These are phyloP conservation scores for Zygotorulaspora sp. DNA, from an alignment of 805 yeast species.

Conservation along the genomic window DNA sequence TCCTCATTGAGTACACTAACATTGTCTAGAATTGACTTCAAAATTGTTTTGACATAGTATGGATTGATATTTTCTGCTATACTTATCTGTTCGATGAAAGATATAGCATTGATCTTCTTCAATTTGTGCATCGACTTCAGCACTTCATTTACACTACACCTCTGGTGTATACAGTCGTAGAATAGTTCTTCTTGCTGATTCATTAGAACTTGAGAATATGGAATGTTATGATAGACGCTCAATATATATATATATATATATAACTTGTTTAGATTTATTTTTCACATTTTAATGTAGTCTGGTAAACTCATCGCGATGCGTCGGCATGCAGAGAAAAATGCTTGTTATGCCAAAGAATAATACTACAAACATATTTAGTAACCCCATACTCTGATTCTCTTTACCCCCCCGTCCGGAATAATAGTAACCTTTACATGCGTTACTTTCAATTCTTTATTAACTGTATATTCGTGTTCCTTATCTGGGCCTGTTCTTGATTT, in stretches of 20 bases:
- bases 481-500: slow-evolving; percentile 79
- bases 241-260: too few species aligned
- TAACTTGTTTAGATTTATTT: too few species aligned
- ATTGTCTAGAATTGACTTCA: slow-evolving; percentile 40
- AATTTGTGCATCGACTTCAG: slow-evolving; percentile 12
- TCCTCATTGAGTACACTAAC: slow-evolving; percentile 37
- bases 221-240: too few species aligned
- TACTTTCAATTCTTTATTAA: slow-evolving; percentile 36
- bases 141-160: slow-evolving; percentile 13
- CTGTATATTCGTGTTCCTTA: slow-evolving; percentile 58
- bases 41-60: slow-evolving; percentile 46
- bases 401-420: slow-evolving; percentile 96
- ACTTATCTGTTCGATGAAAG: slow-evolving; percentile 20
- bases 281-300: too few species aligned
- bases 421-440: slow-evolving; percentile 77
- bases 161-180: slow-evolving; percentile 15
- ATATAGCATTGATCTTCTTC: slow-evolving; percentile 10
- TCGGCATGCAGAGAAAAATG: too few species aligned
- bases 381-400: slow-evolving; percentile 83
- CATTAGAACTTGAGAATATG: too few species aligned
- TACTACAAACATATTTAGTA: too few species aligned
- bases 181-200: slow-evolving; percentile 3
- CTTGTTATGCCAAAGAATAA: too few species aligned
- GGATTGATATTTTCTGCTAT: slow-evolving; percentile 39
- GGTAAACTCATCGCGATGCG: too few species aligned